Base-by-base conservation (phyloP, 306 rosid species). In the Crataegus laevigata region DNA sequence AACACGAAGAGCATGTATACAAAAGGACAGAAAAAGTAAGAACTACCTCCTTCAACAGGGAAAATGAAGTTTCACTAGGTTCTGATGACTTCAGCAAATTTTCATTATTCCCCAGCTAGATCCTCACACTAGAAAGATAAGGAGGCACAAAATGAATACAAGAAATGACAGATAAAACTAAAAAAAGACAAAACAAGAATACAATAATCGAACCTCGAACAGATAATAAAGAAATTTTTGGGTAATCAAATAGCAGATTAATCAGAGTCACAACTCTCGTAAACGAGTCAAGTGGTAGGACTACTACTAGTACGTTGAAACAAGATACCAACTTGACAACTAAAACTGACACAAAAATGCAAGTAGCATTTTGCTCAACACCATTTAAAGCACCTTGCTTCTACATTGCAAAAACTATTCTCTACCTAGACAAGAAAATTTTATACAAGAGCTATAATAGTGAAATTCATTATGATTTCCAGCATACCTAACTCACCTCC, bases 41-140 rank as follows among this genome's bases (percentile, higher is more conserved):
- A 29, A 22, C 45, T 83, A 91, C 98, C 98, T 91, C 97, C 74
- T 90, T 87, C 83, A 91, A 75, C 76, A 90, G 82, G 67, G 85
- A 73, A 80, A 91, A 88, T 17, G 87, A 68, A 42, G 83, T 77
- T 50, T 74, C 75, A 75, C 81, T 88, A 66, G 81, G 75, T 74
- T 85, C 90, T n/a, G n/a, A n/a, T n/a, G n/a, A n/a, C n/a, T n/a
- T n/a, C n/a, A n/a, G n/a, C n/a, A n/a, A 73, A 76, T 79, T 79
- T 74, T 86, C 84, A 73, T 60, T 76, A 75, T 81, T 75, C 60
- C 83, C 90, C 76, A 87, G 80, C 98, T 97, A 94, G 76, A 94
- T 81, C 87, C 81, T 91, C 85, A 91, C 91, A 82, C 98, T 94
- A 67, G 68, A 81, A 73, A 63, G 68, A 55, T 36, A 26, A 19